Conservation (phyloP, 2,329 filamentous ascomycete genomes). For the Cadophora sp. region DNA sequence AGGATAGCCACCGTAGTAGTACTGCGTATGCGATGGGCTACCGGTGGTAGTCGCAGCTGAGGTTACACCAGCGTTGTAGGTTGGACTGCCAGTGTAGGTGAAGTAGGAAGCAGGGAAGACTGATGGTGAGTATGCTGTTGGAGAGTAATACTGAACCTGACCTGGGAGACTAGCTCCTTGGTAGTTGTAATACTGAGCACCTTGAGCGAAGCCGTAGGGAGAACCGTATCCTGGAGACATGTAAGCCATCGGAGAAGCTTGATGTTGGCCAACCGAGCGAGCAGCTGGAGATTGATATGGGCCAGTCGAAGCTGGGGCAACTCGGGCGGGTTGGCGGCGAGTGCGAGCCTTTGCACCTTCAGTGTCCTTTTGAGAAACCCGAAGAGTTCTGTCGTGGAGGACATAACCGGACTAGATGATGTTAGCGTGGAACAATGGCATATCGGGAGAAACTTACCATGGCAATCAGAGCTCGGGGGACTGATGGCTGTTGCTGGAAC, state of each 20-base stretch:
- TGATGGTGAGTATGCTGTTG: slow-evolving; percentile 26
- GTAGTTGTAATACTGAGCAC: slow-evolving; percentile 25
- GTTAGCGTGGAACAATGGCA: slow-evolving; percentile 2
- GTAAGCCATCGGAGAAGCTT: slow-evolving; percentile 27
- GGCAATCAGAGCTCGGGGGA: slow-evolving; percentile 33
- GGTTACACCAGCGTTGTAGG: slow-evolving; percentile 24
- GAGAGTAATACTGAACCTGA: slow-evolving; percentile 34
- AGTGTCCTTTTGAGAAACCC: slow-evolving; percentile 44
- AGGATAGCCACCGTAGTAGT: slow-evolving; percentile 23
- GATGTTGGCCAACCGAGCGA: slow-evolving; percentile 22
- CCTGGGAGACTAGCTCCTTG: slow-evolving; percentile 29
- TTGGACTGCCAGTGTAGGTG: slow-evolving; percentile 28
- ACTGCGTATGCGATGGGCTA: slow-evolving; percentile 30
- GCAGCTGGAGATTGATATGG: slow-evolving; percentile 32
- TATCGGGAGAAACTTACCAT: slow-evolving; percentile 34
- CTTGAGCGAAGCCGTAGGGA: slow-evolving; percentile 26
- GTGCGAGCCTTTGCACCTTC: slow-evolving; percentile 30
- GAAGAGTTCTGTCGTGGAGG: slow-evolving; percentile 38
- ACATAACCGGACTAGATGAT: slow-evolving; percentile 35
- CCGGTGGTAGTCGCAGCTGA: slow-evolving; percentile 21
- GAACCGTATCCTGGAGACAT: slow-evolving; percentile 32
- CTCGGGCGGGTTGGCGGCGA: slow-evolving; percentile 18
- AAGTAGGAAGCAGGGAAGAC: slow-evolving; percentile 29
- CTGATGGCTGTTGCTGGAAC: slow-evolving; percentile 37
- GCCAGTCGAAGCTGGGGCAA: slow-evolving; percentile 17